phyloP scores from a whole-genome alignment of 441 rosid species.

The Corymbia citriodora region DNA sequence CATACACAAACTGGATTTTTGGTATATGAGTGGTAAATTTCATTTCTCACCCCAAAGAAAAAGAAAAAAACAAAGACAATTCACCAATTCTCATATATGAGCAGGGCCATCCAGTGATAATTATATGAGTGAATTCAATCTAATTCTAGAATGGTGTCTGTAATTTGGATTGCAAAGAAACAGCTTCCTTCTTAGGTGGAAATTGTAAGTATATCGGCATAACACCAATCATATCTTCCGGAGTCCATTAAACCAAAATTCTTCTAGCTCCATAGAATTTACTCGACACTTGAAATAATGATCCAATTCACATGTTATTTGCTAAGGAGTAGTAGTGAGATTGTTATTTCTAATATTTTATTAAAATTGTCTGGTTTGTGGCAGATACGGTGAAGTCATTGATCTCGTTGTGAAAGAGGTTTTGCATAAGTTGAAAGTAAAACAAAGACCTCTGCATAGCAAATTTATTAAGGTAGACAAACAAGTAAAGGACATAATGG shows the following conservation, averaged over 20 bases:
- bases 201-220: background rate
- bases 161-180: background rate
- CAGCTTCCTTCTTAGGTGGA: background rate
- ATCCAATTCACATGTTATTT: background rate
- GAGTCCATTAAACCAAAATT: fast-evolving
- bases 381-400: background rate
- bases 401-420: background rate
- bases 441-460: background rate
- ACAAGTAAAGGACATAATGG: background rate
- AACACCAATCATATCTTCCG: background rate
- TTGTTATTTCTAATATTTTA: background rate
- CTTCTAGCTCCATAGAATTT: background rate
- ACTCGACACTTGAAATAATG: background rate
- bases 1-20: background rate
- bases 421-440: background rate
- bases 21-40: background rate
- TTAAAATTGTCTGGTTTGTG: background rate
- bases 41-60: background rate
- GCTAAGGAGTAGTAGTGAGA: background rate
- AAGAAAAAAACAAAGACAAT: too few relatives aligned
- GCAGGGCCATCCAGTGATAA: background rate
- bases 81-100: background rate
- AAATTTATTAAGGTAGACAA: background rate
- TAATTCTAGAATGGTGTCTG: background rate
- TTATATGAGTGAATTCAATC: too few relatives aligned